These are phyloP conservation scores for Cephalotrichum gorgonifer DNA, from an alignment of 2,329 filamentous ascomycete genomes.

Conservation along the genomic window DNA sequence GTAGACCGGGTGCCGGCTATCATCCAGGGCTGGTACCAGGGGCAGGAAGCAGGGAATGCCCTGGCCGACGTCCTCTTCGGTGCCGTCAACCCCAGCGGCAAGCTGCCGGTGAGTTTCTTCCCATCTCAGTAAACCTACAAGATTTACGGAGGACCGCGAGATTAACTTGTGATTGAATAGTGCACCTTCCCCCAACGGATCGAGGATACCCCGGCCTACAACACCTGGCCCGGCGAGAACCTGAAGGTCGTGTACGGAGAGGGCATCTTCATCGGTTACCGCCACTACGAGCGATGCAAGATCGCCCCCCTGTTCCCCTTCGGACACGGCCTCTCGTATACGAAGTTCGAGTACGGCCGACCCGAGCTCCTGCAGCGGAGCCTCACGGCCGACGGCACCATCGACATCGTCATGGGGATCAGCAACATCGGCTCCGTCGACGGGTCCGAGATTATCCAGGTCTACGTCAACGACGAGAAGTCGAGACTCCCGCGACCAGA, in stretches of 20 bases:
- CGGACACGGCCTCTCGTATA: constrained; percentile 66
- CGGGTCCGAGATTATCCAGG: constrained; percentile 56
- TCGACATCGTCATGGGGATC: constrained; percentile 36
- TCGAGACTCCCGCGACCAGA: constrained; percentile 54
- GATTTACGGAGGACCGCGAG: constrained; percentile 3
- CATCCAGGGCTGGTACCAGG: constrained; percentile 66
- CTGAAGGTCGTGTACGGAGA: constrained; percentile 60
- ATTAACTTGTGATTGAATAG: constrained; percentile 17
- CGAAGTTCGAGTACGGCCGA: constrained; percentile 53
- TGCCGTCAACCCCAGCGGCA: constrained; percentile 53
- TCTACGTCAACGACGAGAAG: constrained; percentile 55
- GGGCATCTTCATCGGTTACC: constrained; percentile 63
- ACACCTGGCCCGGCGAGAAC: constrained; percentile 66
- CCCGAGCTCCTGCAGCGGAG: constrained; percentile 36
- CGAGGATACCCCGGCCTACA: constrained; percentile 58
- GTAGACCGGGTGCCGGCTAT: constrained; percentile 52
- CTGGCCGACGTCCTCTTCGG: constrained; percentile 60
- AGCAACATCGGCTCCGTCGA: constrained; percentile 44
- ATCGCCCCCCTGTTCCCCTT: constrained; percentile 59
- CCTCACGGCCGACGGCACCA: constrained; percentile 24
- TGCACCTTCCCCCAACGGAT: constrained; percentile 55
- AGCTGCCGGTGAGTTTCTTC: constrained; percentile 42
- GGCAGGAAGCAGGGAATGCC: constrained; percentile 60
- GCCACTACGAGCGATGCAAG: constrained; percentile 55
- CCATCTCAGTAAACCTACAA: background rate